phyloP scores from a whole-genome alignment of 208 protist species.

The Spongospora subterranea region DNA sequence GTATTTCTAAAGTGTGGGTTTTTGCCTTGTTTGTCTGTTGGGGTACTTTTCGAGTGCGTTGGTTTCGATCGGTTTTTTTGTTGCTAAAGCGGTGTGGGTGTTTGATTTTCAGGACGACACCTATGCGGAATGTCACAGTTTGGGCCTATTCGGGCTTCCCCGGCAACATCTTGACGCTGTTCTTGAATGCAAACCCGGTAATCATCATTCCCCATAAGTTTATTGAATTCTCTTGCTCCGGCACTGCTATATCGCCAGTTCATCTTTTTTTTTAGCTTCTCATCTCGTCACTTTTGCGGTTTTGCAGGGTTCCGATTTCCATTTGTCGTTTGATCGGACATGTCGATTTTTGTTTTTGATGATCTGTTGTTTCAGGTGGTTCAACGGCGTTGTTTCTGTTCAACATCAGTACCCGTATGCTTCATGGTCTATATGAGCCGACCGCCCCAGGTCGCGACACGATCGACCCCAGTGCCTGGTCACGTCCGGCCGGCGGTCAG shows the following conservation, averaged over 20 bases:
- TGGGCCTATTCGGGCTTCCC: slow-evolving; percentile 46
- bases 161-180: slow-evolving; percentile 22
- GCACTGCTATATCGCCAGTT: too few relatives aligned
- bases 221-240: too few relatives aligned
- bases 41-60: not conserved
- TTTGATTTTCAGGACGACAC: slow-evolving; percentile 32
- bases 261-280: too few relatives aligned
- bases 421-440: slow-evolving; percentile 50
- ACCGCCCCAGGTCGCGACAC: slow-evolving; percentile 1
- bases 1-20: not conserved
- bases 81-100: too few relatives aligned
- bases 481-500: not conserved
- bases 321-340: too few relatives aligned
- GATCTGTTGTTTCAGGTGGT: not conserved
- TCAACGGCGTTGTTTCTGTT: slow-evolving; percentile 36
- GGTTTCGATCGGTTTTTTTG: not conserved
- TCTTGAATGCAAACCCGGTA: not conserved
- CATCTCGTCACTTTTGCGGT: too few relatives aligned
- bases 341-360: too few relatives aligned
- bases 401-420: slow-evolving; percentile 46
- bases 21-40: not conserved
- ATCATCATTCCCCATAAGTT: too few relatives aligned
- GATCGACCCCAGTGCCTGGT: slow-evolving; percentile 39
- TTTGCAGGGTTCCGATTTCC: too few relatives aligned
- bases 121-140: slow-evolving; percentile 15